Evolutionary conservation across 306 rosid genomes (phyloP).

Genomic region (Glycine latifolia): DNA sequence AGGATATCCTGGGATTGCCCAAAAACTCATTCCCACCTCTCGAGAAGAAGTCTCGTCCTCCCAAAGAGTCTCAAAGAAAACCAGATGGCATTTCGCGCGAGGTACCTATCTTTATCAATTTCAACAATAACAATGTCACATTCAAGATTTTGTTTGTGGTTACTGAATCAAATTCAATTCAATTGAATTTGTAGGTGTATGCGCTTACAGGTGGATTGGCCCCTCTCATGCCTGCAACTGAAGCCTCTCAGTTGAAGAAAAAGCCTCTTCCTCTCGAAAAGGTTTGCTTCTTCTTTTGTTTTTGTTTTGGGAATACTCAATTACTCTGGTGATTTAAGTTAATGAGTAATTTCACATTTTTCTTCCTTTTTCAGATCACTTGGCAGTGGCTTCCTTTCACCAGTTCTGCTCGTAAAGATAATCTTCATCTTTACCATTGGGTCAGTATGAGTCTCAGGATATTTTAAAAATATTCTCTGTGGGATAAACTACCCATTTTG

Average conservation of each 20-base stretch:
- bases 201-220: conserved; percentile 97
- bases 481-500: background rate
- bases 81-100: conserved; percentile 99
- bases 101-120: conserved; percentile 51
- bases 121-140: background rate
- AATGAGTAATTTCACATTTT: background rate
- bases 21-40: conserved; percentile 66
- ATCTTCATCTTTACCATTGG: conserved; percentile 95
- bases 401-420: conserved; percentile 88
- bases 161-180: background rate
- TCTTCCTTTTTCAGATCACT: conserved; percentile 65
- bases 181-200: conserved; percentile 67
- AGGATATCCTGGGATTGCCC: conserved; percentile 90
- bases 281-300: conserved; percentile 47
- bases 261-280: conserved; percentile 77
- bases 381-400: conserved; percentile 99
- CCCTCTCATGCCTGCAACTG: conserved; percentile 89
- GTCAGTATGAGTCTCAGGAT: conserved; percentile 43
- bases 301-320: background rate
- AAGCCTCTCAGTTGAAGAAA: conserved; percentile 75
- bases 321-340: conserved; percentile 16
- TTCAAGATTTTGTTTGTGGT: background rate
- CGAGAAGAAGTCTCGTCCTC: conserved; percentile 85
- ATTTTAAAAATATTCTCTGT: background rate
- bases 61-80: conserved; percentile 90